Percentiles rank a stretch among this genome's conserved stretches.
Conservation (phyloP, 2,329 filamentous ascomycete genomes). For the Monosporascus sp. region DNA sequence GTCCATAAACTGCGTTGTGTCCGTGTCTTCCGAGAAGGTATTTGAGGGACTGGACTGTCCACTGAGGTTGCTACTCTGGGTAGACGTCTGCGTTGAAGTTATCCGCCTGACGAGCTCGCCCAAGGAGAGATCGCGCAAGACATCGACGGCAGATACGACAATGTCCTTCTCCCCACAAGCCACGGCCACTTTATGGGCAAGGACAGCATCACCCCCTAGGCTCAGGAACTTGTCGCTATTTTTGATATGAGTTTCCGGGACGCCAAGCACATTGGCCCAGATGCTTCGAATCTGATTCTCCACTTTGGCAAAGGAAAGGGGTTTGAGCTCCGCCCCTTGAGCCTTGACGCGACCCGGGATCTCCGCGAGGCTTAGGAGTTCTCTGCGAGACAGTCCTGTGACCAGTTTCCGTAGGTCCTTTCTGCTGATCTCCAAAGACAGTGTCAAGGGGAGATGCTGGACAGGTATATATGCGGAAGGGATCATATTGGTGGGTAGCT, state of each 20-base stretch:
- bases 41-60: conserved; percentile 18
- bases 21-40: conserved; percentile 33
- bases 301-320: conserved; percentile 40
- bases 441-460: conserved; percentile 41
- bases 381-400: conserved; percentile 34
- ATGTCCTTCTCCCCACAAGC: conserved; percentile 39
- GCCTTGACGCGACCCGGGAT: conserved; percentile 32
- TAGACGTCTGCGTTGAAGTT: conserved; percentile 15
- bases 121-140: conserved; percentile 37
- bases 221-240: conserved; percentile 40
- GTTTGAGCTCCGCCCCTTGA: conserved; percentile 34
- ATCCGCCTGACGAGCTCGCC: conserved; percentile 38
- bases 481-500: conserved; percentile 36
- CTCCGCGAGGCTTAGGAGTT: conserved; percentile 37
- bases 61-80: conserved; percentile 2
- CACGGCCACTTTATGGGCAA: conserved; percentile 39
- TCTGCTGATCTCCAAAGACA: conserved; percentile 46
- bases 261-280: conserved; percentile 40
- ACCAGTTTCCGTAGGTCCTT: conserved; percentile 42
- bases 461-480: conserved; percentile 46
- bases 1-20: conserved; percentile 36
- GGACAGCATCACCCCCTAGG: conserved; percentile 40
- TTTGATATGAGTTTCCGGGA: conserved; percentile 35
- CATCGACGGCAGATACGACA: conserved; percentile 34
- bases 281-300: conserved; percentile 43